A percentile compares a stretch with the other conserved stretches of the same genome.
These are phyloP conservation scores for Pythium brassicae DNA, from an alignment of 352 stramenopile species.

Conservation along the genomic window DNA sequence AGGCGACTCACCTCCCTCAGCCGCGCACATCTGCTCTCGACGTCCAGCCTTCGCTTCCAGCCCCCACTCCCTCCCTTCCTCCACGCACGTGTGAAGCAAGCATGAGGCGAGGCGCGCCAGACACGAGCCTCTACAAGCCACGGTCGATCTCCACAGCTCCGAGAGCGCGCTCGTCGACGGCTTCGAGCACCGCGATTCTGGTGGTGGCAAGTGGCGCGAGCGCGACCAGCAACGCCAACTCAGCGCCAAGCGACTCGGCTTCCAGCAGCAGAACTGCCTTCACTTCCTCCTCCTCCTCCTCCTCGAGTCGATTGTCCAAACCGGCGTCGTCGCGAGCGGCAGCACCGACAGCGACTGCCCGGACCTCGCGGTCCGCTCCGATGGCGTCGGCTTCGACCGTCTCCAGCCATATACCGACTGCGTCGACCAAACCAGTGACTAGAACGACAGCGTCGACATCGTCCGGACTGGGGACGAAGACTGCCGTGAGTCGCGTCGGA, in stretches of 20 bases:
- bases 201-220: background rate
- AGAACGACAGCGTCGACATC: background rate
- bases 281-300: background rate
- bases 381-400: background rate
- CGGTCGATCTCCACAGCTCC: slow-evolving; percentile 7
- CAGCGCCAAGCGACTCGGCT: background rate
- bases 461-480: background rate
- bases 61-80: no score
- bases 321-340: background rate
- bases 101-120: slow-evolving; percentile 4
- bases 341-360: background rate
- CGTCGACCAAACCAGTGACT: background rate
- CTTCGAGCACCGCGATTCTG: background rate
- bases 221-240: background rate
- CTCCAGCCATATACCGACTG: background rate
- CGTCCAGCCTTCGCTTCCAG: no score
- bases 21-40: no score
- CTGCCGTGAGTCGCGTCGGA: background rate
- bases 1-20: no score
- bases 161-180: background rate
- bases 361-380: background rate
- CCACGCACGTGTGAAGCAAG: no score
- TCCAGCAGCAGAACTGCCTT: background rate
- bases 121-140: slow-evolving; percentile 12
- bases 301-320: background rate